Evolutionary conservation across 225 moss, liverwort and hornwort genomes (phyloP).

Genomic region (Polytrichum formosum): DNA sequence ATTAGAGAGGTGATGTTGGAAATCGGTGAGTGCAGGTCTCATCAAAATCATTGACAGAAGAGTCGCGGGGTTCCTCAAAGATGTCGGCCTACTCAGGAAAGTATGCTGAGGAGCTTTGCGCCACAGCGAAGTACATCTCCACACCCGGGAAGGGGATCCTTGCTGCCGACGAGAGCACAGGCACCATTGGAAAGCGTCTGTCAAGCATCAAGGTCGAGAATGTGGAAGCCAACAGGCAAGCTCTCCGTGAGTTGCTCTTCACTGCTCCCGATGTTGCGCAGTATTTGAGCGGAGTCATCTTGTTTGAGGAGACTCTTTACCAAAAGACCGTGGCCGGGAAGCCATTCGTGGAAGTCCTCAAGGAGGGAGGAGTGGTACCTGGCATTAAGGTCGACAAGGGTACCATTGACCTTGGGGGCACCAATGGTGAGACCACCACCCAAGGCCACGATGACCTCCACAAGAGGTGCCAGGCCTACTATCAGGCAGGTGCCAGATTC

Average conservation of each 20-base stretch:
- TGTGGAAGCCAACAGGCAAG: slow-evolving; percentile 51
- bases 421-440: slow-evolving; percentile 55
- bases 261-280: slow-evolving; percentile 16
- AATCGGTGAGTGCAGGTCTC: not conserved
- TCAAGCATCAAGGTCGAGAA: slow-evolving; percentile 58
- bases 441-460: slow-evolving; percentile 47
- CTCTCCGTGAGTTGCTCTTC: slow-evolving; percentile 37
- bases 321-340: slow-evolving; percentile 39
- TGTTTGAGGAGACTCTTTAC: slow-evolving; percentile 51
- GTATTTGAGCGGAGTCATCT: slow-evolving; percentile 42
- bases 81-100: slow-evolving; percentile 50
- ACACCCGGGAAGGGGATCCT: slow-evolving; percentile 47
- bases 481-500: slow-evolving; percentile 39
- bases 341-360: slow-evolving; percentile 46
- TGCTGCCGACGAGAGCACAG: slow-evolving; percentile 52
- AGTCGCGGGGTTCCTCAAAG: not conserved
- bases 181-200: slow-evolving; percentile 42
- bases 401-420: slow-evolving; percentile 39
- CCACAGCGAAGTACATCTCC: slow-evolving; percentile 38
- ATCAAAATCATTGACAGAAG: not conserved
- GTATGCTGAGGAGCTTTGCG: slow-evolving; percentile 37
- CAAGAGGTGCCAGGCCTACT: slow-evolving; percentile 45
- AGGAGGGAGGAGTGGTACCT: slow-evolving; percentile 43
- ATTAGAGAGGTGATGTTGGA: no score
- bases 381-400: slow-evolving; percentile 60